Conservation (phyloP, 495 filamentous ascomycete species). For the Chaetomium fimeti region DNA sequence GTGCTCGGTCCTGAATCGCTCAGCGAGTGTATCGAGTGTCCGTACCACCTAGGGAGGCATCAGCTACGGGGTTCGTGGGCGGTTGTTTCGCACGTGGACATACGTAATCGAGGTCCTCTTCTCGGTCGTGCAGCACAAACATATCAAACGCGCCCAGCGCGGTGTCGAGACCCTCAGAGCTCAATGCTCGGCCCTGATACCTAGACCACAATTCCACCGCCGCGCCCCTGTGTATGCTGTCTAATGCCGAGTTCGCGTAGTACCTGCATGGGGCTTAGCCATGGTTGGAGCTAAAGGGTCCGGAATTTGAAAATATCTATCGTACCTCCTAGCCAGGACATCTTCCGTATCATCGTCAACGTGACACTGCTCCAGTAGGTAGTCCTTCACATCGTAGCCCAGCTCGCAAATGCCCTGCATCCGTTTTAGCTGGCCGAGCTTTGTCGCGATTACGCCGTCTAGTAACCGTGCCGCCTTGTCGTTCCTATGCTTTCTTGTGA, state of each 20-base stretch:
- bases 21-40: constrained; percentile 63
- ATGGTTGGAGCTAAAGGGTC: background rate
- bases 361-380: constrained; percentile 63
- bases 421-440: constrained; percentile 65
- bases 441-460: constrained; percentile 66
- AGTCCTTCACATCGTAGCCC: constrained; percentile 89
- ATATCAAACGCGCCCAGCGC: constrained; percentile 82
- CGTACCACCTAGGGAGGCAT: constrained; percentile 50
- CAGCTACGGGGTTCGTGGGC: constrained; percentile 9
- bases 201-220: constrained; percentile 75
- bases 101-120: constrained; percentile 73
- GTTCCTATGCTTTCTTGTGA: constrained; percentile 57
- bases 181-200: constrained; percentile 37
- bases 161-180: constrained; percentile 56
- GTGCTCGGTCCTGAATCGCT: constrained; percentile 49
- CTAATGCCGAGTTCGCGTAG: constrained; percentile 68
- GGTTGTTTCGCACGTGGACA: constrained; percentile 23
- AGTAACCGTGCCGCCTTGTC: constrained; percentile 55
- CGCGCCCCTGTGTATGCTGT: constrained; percentile 74
- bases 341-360: constrained; percentile 64
- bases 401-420: constrained; percentile 64
- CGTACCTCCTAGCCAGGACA: constrained; percentile 75
- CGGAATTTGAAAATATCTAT: background rate
- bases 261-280: constrained; percentile 52
- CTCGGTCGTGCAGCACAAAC: constrained; percentile 70